A percentile compares a stretch with the other conserved stretches of the same genome.
Evolutionary conservation across 2,329 filamentous ascomycete species (phyloP).

Genomic region (Scedosporium aurantiacum): DNA sequence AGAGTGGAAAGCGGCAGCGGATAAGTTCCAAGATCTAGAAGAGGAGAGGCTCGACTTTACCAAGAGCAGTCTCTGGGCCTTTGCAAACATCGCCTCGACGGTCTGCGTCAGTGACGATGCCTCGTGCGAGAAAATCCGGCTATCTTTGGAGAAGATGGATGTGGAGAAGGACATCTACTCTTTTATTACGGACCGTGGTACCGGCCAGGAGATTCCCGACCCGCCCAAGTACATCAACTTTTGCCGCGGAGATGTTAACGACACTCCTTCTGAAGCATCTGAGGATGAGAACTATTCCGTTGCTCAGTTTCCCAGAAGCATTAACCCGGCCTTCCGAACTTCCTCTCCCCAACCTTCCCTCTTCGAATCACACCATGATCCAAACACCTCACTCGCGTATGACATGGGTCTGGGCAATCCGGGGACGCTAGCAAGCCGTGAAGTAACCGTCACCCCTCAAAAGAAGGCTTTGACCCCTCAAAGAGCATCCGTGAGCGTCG

Average conservation of each 20-base stretch:
- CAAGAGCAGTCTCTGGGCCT: slow-evolving; percentile 95
- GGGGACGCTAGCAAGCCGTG: slow-evolving; percentile 32
- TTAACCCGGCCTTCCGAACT: slow-evolving; percentile 91
- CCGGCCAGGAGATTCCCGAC: slow-evolving; percentile 94
- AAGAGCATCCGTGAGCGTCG: slow-evolving; percentile 1
- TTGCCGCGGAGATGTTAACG: slow-evolving; percentile 74
- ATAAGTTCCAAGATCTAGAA: slow-evolving; percentile 98
- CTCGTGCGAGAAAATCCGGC: slow-evolving; percentile 89
- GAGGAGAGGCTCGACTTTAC: slow-evolving; percentile 95
- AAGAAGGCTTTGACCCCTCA: slow-evolving; percentile 20
- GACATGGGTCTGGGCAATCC: slow-evolving; percentile 52
- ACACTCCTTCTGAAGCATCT: slow-evolving; percentile 70
- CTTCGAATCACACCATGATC: slow-evolving; percentile 85
- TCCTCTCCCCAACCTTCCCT: slow-evolving; percentile 92
- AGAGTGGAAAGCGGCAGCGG: slow-evolving; percentile 95
- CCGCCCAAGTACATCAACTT: slow-evolving; percentile 98
- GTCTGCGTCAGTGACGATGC: slow-evolving; percentile 96
- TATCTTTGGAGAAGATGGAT: slow-evolving; percentile 89
- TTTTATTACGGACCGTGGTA: slow-evolving; percentile 84
- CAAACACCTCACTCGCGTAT: slow-evolving; percentile 59
- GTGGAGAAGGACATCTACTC: slow-evolving; percentile 85
- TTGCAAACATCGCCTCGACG: slow-evolving; percentile 93
- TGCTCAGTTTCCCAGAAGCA: slow-evolving; percentile 87
- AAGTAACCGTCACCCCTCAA: slow-evolving; percentile 41
- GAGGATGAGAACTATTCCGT: slow-evolving; percentile 89